These are phyloP conservation scores for Fusarium incarnatum DNA, from an alignment of 2,329 filamentous ascomycete species.

Conservation along the genomic window DNA sequence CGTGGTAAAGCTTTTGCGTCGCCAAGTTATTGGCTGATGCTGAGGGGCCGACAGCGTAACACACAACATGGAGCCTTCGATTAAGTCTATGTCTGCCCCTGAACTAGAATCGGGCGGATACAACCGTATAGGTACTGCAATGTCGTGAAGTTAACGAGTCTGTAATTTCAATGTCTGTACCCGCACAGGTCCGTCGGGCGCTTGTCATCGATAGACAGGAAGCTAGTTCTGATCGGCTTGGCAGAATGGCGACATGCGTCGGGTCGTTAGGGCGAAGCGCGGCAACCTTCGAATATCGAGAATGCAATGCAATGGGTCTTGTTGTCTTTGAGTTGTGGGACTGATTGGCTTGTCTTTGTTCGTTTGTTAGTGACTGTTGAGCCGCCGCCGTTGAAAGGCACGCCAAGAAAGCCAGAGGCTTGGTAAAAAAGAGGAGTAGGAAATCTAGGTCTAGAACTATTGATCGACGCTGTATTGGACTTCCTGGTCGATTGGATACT, in stretches of 20 bases:
- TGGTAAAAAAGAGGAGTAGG: slow-evolving; percentile 3
- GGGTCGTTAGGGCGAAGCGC: slow-evolving; percentile 37
- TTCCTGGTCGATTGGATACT: slow-evolving; percentile 13
- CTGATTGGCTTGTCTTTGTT: slow-evolving; percentile 20
- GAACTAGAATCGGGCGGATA: slow-evolving; percentile 32
- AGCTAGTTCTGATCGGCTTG: slow-evolving; percentile 33
- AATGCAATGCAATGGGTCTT: not conserved
- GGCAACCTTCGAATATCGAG: slow-evolving; percentile 27
- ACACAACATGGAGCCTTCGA: slow-evolving; percentile 31
- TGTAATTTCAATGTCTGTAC: slow-evolving; percentile 28
- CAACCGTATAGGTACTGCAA: not conserved
- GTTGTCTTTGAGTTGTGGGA: slow-evolving; percentile 15
- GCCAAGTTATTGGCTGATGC: slow-evolving; percentile 14
- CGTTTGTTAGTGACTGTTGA: slow-evolving; percentile 1
- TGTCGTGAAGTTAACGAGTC: slow-evolving; percentile 19
- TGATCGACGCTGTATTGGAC: slow-evolving; percentile 29
- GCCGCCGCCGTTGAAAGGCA: slow-evolving; percentile 12
- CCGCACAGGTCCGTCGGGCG: slow-evolving; percentile 6
- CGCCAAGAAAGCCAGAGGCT: slow-evolving; percentile 18
- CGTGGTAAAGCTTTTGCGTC: not conserved
- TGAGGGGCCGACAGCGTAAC: slow-evolving; percentile 26
- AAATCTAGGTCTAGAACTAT: slow-evolving; percentile 37
- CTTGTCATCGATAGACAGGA: slow-evolving; percentile 35
- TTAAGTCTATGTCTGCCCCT: slow-evolving; percentile 34
- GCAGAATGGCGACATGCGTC: slow-evolving; percentile 38